Evolutionary conservation across 1,284 basidiomycete species (phyloP), one percentile per base, ranked within the genome.

Genomic region (Marasmius oreades): DNA sequence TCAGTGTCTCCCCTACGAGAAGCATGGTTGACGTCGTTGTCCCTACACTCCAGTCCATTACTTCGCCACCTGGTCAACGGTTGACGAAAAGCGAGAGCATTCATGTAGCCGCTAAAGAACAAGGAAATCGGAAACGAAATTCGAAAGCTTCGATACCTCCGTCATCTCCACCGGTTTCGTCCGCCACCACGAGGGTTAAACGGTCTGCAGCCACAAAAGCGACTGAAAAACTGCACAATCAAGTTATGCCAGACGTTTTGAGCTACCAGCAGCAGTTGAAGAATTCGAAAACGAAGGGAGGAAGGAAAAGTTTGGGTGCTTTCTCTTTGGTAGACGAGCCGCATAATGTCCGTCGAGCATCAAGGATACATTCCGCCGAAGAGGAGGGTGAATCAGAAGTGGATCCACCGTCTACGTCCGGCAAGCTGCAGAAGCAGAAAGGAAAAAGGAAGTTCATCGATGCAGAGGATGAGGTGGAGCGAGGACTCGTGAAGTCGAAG

Each of bases 211-310:
- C 91, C 0, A 76, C 77, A 14, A 83, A 79, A 62, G 92, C 90
- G 1, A 77, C 74, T 3, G 74, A 81, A 61, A 78, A 74, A 61
- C 69, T 94, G 43, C 80, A 79, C 36, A 79, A 88, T 12, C 79
- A 79, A 60, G 73, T 91, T 58, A 92, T 92, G 84, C 86, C 89
- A 0, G 92, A 94, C 63, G 75, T 91, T 10, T 63, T 84, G 46
- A 79, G 73, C 57, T 93, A 79, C 62, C 81, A 91, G 68, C 80
- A 80, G 63, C 83, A 92, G 70, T 76, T 79, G 80, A 66, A 59
- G 48, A 68, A 64, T 36, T 55, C 60, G 46, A 68, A 68, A 51
- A 55, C 56, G 34, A 66, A 68, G 44, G 61, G 66, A 50, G 62
- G 64, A 5, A 62, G 62, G 20, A 53, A 56, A 45, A 36, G 43